phyloP scores from a whole-genome alignment of 164 flowering plant genomes.

The Vitis vinifera region DNA sequence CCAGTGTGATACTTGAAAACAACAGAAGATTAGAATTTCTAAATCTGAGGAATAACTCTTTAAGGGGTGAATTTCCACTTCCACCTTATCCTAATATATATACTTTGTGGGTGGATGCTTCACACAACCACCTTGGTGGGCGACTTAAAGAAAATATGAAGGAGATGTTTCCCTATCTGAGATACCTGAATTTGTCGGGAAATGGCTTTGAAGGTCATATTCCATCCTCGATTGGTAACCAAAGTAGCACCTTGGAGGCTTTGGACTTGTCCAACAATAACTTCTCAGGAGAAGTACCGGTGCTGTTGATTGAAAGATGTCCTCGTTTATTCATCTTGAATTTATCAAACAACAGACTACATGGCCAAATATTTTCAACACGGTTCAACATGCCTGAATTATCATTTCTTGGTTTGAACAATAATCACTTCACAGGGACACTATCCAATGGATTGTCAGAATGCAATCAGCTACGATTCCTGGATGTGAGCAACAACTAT shows the following conservation, averaged over 20 bases:
- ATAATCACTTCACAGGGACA: neutral
- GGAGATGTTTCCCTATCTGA: neutral
- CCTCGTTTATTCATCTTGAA: neutral
- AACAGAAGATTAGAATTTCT: neutral
- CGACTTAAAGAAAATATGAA: neutral
- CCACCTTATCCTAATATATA: neutral
- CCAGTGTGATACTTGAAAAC: slow-evolving; percentile 6
- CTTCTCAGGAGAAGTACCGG: neutral
- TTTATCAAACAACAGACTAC: neutral
- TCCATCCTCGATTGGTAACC: neutral
- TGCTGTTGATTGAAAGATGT: neutral
- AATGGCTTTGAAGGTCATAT: neutral
- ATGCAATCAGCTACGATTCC: too few relatives aligned
- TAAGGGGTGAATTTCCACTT: slow-evolving; percentile 4
- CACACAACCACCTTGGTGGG: neutral
- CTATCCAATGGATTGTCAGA: too few relatives aligned
- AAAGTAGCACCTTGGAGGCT: neutral
- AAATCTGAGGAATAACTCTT: slow-evolving; percentile 3
- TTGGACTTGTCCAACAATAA: neutral
- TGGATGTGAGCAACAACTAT: too few relatives aligned
- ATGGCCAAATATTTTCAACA: neutral
- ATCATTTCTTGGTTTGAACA: neutral
- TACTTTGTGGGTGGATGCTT: slow-evolving; percentile 1
- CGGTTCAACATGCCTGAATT: neutral
- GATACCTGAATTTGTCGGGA: neutral